Base-by-base conservation (phyloP, 1,284 basidiomycete genomes). In the Gymnopus androsaceus region DNA sequence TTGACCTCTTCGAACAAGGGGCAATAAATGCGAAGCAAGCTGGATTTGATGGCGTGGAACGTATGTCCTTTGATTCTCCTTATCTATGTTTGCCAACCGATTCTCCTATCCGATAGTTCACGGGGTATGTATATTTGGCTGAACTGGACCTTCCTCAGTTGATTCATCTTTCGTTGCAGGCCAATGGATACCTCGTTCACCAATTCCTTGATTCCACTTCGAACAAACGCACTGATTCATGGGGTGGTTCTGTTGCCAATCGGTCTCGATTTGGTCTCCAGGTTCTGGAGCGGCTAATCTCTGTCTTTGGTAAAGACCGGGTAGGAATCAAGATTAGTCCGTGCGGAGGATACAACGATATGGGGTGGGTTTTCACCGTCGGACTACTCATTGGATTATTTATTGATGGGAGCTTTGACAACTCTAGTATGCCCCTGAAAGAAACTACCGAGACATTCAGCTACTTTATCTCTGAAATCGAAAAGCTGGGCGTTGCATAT, bases 1-100 rank as follows among this genome's bases (percentile, higher is more conserved):
- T 84, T 34, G 70, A 67, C 0, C 67, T 76, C 47, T 87, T 79
- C 67, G 75, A 69, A 36, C 62, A 79, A 44, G 82, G 82, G 0
- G 83, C 84, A 3, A 63, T 76, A 41, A 80, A 80, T 54, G 82
- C 84, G 3, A 77, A 82, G 48, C 72, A 77, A 62, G 83, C 84
- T 25, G 85, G 84, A 0, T 87, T 87, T 61, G 85, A 89, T 61
- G 84, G 84, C 31, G 79, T 87, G 33, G 85, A 88, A 70, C 52
- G 77, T 76, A 61, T 50, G 70, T 60, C 25, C 14, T 28, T 34
- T 7, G n/a, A 3, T 17, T 12, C 9, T 36, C 3, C 30, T 15
- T 14, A 27, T 36, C n/a, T 12, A n/a, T 42, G 4, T n/a, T 21
- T 6, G 51, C 12, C 5, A 2, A 25, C n/a, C n/a, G n/a, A n/a